These are phyloP conservation scores for Tuber indicum DNA, from an alignment of 495 filamentous ascomycete genomes.

Conservation along the genomic window DNA sequence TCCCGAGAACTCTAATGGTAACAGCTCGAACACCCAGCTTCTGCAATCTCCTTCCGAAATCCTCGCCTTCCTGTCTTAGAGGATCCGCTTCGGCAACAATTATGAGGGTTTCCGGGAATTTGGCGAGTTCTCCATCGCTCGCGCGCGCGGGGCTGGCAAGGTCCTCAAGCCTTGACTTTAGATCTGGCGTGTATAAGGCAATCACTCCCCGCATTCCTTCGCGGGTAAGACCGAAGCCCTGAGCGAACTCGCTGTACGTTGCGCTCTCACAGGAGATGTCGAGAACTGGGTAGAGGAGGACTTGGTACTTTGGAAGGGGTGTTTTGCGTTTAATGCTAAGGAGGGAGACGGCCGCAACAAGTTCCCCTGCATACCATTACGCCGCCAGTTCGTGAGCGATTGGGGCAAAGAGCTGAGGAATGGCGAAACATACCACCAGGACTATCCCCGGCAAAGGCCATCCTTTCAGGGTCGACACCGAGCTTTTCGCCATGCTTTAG, in stretches of 20 bases:
- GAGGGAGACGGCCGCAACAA: constrained; percentile 19
- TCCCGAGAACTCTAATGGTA: constrained; percentile 42
- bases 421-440: constrained; percentile 24
- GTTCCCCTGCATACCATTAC: constrained; percentile 11
- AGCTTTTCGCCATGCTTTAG: constrained; percentile 21
- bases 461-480: constrained; percentile 19
- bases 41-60: constrained; percentile 46
- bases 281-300: constrained; percentile 39
- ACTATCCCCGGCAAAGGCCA: constrained; percentile 40
- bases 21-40: constrained; percentile 45
- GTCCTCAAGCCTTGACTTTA: constrained; percentile 14
- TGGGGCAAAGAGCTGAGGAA: background rate
- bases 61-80: constrained; percentile 48
- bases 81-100: constrained; percentile 48
- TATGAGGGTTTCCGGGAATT: constrained; percentile 48
- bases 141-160: constrained; percentile 30
- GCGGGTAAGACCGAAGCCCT: constrained; percentile 23
- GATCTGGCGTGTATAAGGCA: constrained; percentile 32
- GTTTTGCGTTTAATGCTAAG: constrained; percentile 20
- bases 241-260: constrained; percentile 25
- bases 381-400: background rate
- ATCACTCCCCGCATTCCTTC: background rate
- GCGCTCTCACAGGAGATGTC: constrained; percentile 25
- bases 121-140: constrained; percentile 28
- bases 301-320: constrained; percentile 27